Evolutionary conservation across 345 rosid species (phyloP), one percentile per base, ranked within the genome.

Genomic region (Crucihimalaya himalaica): DNA sequence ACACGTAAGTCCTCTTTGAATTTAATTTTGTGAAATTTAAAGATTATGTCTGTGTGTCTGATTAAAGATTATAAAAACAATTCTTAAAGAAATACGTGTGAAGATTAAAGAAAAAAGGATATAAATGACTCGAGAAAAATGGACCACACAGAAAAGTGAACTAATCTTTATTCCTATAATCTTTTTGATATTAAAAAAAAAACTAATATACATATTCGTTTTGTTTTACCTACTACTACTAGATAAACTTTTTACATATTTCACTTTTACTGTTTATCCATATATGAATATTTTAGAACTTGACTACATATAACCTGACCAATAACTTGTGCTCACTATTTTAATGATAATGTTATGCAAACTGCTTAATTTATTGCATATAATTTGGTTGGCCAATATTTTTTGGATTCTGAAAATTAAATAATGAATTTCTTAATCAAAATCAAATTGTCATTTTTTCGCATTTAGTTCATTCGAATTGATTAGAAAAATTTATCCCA

Each of bases 131-230:
- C 20, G 20, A 62, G 62, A 71, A 72, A 72, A 62, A 51, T 63
- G 53, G 76, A 62, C 76, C 76, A 62, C 69, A 61, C 2, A 62
- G 42, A 43, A 72, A 72, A 72, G 76, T 52, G 43, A 72, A 37
- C 12, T 50, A 40, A 72, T 72, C 54, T 63, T 72, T 72, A 72
- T 72, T 63, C 76, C 23, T 29, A 27, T n/a, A 8, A 52, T 51
- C 15, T 19, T 40, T 53, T 37, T 50, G 6, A 50, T 48, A 5
- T n/a, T 6, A 9, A 1, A 20, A 20, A 14, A 7, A 34, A 46
- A 3, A n/a, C n/a, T 11, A 63, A 50, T 50, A 19, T 37, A 25
- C n/a, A 59, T 59, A 43, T 71, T 71, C 56, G 6, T 71, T 56
- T 69, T 57, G n/a, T n/a, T 69, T 48, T n/a, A 59, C 67, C 66